Conservation (phyloP, 495 filamentous ascomycete genomes). For the Talaromyces borbonicus region DNA sequence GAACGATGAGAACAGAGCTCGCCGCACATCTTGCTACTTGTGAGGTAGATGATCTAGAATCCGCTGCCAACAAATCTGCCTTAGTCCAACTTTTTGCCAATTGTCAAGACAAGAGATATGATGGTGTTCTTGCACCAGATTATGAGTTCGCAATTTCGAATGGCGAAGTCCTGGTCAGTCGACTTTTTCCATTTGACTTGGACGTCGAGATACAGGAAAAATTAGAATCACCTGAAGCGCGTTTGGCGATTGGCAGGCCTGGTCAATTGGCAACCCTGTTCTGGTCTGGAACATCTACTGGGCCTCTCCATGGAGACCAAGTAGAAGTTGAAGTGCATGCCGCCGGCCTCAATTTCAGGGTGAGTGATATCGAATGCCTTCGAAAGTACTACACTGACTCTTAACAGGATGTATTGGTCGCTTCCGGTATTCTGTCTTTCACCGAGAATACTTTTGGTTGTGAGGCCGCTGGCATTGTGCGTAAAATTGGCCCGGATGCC, state of each 20-base stretch:
- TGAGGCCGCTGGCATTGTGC: conserved; percentile 27
- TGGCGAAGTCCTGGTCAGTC: conserved; percentile 8
- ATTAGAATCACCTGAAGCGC: neutral
- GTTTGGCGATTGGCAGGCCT: conserved; percentile 13
- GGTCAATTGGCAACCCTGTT: conserved; percentile 17
- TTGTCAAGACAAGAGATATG: neutral
- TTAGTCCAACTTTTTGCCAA: neutral
- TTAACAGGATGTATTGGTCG: conserved; percentile 28
- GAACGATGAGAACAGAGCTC: conserved; percentile 16
- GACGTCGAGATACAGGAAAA: neutral
- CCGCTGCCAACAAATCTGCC: neutral
- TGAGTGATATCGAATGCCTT: no score
- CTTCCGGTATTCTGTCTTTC: conserved; percentile 25
- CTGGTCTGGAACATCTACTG: conserved; percentile 12
- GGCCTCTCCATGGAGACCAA: conserved; percentile 12
- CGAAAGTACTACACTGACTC: conserved; percentile 29
- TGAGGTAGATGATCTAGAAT: conserved; percentile 9
- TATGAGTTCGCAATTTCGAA: conserved; percentile 11
- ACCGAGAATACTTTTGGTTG: conserved; percentile 16
- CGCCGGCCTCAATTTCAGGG: conserved; percentile 35
- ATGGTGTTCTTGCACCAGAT: conserved; percentile 7
- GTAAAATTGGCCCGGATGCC: conserved; percentile 33
- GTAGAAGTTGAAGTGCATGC: conserved; percentile 30
- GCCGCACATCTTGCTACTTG: conserved; percentile 9
- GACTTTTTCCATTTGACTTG: conserved; percentile 9